These are phyloP conservation scores for Trichoderma breve DNA, from an alignment of 2,329 filamentous ascomycete species.

Conservation along the genomic window DNA sequence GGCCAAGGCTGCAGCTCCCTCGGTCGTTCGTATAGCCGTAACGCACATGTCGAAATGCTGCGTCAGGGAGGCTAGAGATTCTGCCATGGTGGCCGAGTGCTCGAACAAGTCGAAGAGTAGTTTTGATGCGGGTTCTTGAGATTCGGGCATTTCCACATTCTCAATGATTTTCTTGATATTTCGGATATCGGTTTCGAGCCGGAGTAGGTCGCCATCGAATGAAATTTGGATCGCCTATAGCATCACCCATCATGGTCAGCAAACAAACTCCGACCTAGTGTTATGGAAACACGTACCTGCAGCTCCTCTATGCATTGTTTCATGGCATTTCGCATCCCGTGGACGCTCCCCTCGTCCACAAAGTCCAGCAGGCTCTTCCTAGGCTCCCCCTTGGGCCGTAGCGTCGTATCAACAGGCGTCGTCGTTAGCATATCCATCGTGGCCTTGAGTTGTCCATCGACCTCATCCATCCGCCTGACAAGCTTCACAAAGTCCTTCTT, in stretches of 20 bases:
- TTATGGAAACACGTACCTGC: slow-evolving; percentile 48
- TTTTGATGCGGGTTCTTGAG: slow-evolving; percentile 44
- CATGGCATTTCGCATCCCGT: slow-evolving; percentile 62
- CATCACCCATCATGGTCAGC: background rate
- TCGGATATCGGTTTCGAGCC: slow-evolving; percentile 73
- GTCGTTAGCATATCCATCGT: slow-evolving; percentile 65
- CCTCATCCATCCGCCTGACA: slow-evolving; percentile 63
- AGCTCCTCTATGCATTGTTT: slow-evolving; percentile 70
- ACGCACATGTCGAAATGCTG: slow-evolving; percentile 92
- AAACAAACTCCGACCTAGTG: background rate
- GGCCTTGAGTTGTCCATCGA: slow-evolving; percentile 61
- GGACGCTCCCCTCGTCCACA: slow-evolving; percentile 69
- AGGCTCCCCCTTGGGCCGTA: slow-evolving; percentile 58
- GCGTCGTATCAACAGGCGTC: slow-evolving; percentile 62
- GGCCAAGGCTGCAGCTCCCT: slow-evolving; percentile 70
- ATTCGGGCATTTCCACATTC: slow-evolving; percentile 36
- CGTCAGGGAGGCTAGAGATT: slow-evolving; percentile 75
- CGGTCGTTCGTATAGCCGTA: slow-evolving; percentile 84
- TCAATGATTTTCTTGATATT: slow-evolving; percentile 59
- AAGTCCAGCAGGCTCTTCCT: slow-evolving; percentile 70
- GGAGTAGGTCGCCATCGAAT: slow-evolving; percentile 72
- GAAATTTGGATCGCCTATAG: slow-evolving; percentile 60
- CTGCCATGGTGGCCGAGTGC: slow-evolving; percentile 79
- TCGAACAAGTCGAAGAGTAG: slow-evolving; percentile 64
- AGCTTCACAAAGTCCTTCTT: slow-evolving; percentile 60